Conservation (phyloP, 352 stramenopile genomes). For the Globisporangium cylindrosporum region DNA sequence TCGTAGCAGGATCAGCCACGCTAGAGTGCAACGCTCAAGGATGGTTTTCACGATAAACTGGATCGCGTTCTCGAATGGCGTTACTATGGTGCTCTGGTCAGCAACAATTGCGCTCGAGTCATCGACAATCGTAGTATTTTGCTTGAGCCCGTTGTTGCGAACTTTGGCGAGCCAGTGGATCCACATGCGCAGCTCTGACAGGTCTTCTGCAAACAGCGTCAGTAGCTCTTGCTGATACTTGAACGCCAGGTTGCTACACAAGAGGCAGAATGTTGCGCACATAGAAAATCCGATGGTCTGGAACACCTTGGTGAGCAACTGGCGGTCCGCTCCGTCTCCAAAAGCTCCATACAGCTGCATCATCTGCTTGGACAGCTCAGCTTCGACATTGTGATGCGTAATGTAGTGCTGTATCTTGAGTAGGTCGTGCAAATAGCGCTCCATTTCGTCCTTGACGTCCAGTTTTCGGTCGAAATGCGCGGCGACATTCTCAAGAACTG, state of each 20-base stretch:
- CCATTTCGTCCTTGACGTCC: constrained; percentile 56
- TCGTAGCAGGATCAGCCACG: constrained; percentile 44
- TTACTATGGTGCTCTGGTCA: background rate
- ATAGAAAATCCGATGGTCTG: constrained; percentile 39
- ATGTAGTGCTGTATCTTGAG: constrained; percentile 58
- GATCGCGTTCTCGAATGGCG: constrained; percentile 24
- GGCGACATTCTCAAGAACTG: constrained; percentile 14
- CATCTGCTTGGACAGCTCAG: constrained; percentile 20
- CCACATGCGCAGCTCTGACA: constrained; percentile 43
- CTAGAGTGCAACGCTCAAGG: constrained; percentile 39
- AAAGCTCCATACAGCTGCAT: constrained; percentile 45
- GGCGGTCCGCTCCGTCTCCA: constrained; percentile 39
- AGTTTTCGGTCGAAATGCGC: constrained; percentile 54
- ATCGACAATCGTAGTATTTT: background rate
- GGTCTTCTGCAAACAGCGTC: constrained; percentile 41
- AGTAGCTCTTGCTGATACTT: constrained; percentile 59
- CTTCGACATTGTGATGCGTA: constrained; percentile 33
- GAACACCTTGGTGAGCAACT: constrained; percentile 50
- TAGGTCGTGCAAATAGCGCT: constrained; percentile 54
- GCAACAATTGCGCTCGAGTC: background rate
- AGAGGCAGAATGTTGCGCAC: constrained; percentile 33
- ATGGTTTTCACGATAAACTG: constrained; percentile 43
- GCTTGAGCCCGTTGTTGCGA: constrained; percentile 10
- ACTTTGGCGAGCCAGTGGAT: constrained; percentile 39
- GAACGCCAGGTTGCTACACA: constrained; percentile 35